Evolutionary conservation across 208 protist genomes (phyloP), one percentile per base, ranked within the genome.

Genomic region (Angomonas ambiguus): DNA sequence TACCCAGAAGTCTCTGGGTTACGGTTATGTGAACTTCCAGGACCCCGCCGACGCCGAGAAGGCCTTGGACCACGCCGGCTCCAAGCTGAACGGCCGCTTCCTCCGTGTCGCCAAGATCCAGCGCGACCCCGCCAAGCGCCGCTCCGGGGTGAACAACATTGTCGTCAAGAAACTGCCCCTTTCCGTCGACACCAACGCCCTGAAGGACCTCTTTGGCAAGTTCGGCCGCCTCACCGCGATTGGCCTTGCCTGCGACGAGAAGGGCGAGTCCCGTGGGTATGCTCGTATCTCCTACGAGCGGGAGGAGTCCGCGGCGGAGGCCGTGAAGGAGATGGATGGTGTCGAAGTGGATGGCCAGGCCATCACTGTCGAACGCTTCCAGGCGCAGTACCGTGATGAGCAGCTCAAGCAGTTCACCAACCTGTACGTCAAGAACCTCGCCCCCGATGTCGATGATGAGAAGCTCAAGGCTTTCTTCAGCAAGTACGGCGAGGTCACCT

Each of bases 1-100:
- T 49, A 99, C 97, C 11, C 93, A 97, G 76, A 97, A 97, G 81
- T 99, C 97, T 10, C 93, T 99, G 56, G 97, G 97, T 60, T 99
- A 99, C 82, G 98, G 97, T 55, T 99, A 99, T 85, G 97, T 99
- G 33, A 99, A 99, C 95, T 99, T 99, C 73, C 96, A 99, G 81
- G 97, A 95, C 74, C 80, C 90, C 56, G 80, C 89, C 28, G 98
- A 99, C 86, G 98, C 98, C 38, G 98, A 99, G 82, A 95, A 98
- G 79, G 98, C 98, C 10, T 75, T 99, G 42, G 98, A 99, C 69
- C 98, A 96, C 32, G 85, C 98, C 58, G 99, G 99, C 83, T 87
- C 87, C 2, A 83, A 80, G 68, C 96, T 99, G 41, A 93, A 93
- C 34, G 84, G 72, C 60, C 85, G 87, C 61, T 92, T 97, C 72